Base-by-base conservation (phyloP, 257 asterid genomes). In the Haberlea rhodopensis region DNA sequence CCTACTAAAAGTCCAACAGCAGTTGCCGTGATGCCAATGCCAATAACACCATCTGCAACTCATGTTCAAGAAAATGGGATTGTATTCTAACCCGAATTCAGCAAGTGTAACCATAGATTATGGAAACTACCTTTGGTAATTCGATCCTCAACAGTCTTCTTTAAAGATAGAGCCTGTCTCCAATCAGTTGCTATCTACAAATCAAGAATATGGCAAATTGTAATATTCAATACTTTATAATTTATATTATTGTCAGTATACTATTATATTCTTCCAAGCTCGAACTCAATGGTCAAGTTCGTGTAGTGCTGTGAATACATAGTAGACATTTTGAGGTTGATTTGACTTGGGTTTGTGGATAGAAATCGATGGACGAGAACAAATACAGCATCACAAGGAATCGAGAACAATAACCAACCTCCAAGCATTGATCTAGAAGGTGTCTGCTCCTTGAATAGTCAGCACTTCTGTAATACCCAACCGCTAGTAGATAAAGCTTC, bases 151-250 rank as follows among this genome's bases (percentile, higher is more conserved):
- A 87, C 79, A 3, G 81, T 67, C 75, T 81, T 78, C 82, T 80
- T 83, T 28, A 89, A 81, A 53, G 82, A 73, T 54, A 80, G 70
- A 53, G 96, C 91, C 76, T 87, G 94, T 63, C 90, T 82, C 90
- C 90, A 86, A 63, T 86, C 88, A 0, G 92, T 90, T 46, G 85
- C 90, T 81, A 89, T 86, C 96, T 89, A 53, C 60, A 45, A 63
- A 29, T 10, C 15, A 24, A 29, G 37, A 46, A 27, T 16, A 22
- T 0, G 0, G 40, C 6, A 25, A 13, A 13, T 28, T 28, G 53
- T 48, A 6, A 40, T 3, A 34, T 34, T 5, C 48, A 40, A 40
- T 8, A n/a, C 9, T 34, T 40, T 40, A 11, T 40, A 3, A 2
- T 13, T 40, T 40, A 2, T 40, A 6, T 40, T 13, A 13, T 13